phyloP scores from a whole-genome alignment of 2,329 filamentous ascomycete genomes.

The Claviceps sp. region DNA sequence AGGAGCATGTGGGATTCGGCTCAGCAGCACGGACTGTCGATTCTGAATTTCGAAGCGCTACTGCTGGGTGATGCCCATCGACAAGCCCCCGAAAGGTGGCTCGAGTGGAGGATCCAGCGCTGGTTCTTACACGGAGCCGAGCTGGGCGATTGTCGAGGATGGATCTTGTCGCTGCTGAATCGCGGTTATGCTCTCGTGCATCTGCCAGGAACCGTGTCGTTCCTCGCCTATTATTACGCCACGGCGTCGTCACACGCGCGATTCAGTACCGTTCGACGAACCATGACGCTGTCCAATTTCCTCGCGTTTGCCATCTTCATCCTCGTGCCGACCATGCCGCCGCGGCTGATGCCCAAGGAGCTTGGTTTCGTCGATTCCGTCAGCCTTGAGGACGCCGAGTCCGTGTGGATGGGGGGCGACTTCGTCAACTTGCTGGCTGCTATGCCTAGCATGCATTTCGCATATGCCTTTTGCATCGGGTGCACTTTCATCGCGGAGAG shows the following conservation, averaged over 20 bases:
- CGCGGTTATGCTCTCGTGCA: conserved; percentile 60
- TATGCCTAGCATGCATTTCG: conserved; percentile 44
- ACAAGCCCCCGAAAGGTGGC: conserved; percentile 6
- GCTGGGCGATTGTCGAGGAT: conserved; percentile 16
- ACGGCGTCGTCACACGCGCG: conserved; percentile 46
- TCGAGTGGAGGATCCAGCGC: conserved; percentile 34
- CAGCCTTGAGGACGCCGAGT: conserved; percentile 24
- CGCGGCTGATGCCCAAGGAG: conserved; percentile 40
- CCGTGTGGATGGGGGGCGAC: conserved; percentile 16
- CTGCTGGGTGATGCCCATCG: conserved; percentile 5
- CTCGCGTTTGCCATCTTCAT: conserved; percentile 42
- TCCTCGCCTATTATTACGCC: conserved; percentile 47
- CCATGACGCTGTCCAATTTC: conserved; percentile 43
- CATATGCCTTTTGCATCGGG: conserved; percentile 39
- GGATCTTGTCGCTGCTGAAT: conserved; percentile 50
- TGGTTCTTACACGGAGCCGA: conserved; percentile 43
- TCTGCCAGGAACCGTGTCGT: conserved; percentile 57
- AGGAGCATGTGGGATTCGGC: conserved; percentile 25
- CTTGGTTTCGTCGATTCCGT: conserved; percentile 44
- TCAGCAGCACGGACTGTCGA: conserved; percentile 4
- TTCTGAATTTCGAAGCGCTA: conserved; percentile 5
- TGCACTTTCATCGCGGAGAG: conserved; percentile 38
- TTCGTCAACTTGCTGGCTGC: conserved; percentile 44
- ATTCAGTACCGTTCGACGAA: conserved; percentile 37
- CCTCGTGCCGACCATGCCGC: conserved; percentile 43